These are phyloP conservation scores for Phyllachora maydis DNA, from an alignment of 2,329 filamentous ascomycete species.

Conservation along the genomic window DNA sequence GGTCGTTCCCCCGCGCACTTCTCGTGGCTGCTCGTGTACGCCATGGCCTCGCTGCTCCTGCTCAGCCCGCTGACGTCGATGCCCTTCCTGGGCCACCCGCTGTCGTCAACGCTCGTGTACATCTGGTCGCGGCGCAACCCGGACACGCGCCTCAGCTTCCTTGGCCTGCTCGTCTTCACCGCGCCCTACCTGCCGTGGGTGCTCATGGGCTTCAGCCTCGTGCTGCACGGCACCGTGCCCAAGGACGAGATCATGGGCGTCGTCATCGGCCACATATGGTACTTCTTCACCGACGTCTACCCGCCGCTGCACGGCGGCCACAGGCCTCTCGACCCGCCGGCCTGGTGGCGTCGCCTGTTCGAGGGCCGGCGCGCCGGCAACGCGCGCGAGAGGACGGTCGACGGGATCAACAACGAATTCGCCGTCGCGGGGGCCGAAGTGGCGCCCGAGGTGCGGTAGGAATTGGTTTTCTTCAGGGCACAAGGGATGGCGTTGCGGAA, in stretches of 20 bases:
- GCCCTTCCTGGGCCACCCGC: slow-evolving; percentile 81
- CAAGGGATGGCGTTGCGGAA: too few relatives aligned
- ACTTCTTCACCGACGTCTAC: slow-evolving; percentile 95
- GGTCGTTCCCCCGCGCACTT: slow-evolving; percentile 82
- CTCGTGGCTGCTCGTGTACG: slow-evolving; percentile 82
- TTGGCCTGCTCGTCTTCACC: slow-evolving; percentile 77
- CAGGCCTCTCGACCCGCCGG: slow-evolving; percentile 70
- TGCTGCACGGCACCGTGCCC: slow-evolving; percentile 76
- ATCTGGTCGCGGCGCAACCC: slow-evolving; percentile 96
- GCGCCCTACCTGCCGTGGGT: slow-evolving; percentile 95
- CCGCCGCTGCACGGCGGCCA: slow-evolving; percentile 73
- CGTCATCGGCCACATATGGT: slow-evolving; percentile 89
- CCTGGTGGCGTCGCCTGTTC: slow-evolving; percentile 78
- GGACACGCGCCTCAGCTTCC: slow-evolving; percentile 70
- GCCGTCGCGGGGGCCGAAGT: slow-evolving; percentile 29
- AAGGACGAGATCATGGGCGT: slow-evolving; percentile 95
- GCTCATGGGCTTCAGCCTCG: slow-evolving; percentile 73
- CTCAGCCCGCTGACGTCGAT: slow-evolving; percentile 78
- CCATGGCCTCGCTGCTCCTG: slow-evolving; percentile 56
- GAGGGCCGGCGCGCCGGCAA: too few relatives aligned
- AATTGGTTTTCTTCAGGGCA: too few relatives aligned
- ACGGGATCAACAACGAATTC: slow-evolving; percentile 40
- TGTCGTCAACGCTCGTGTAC: slow-evolving; percentile 87
- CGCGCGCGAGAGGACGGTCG: slow-evolving; percentile 22
- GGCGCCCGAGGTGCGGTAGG: slow-evolving; percentile 13